A percentile compares a stretch with the other conserved stretches of the same genome.
Conservation (phyloP, 1,284 basidiomycete genomes). For the Cutaneotrichosporon curvatum region DNA sequence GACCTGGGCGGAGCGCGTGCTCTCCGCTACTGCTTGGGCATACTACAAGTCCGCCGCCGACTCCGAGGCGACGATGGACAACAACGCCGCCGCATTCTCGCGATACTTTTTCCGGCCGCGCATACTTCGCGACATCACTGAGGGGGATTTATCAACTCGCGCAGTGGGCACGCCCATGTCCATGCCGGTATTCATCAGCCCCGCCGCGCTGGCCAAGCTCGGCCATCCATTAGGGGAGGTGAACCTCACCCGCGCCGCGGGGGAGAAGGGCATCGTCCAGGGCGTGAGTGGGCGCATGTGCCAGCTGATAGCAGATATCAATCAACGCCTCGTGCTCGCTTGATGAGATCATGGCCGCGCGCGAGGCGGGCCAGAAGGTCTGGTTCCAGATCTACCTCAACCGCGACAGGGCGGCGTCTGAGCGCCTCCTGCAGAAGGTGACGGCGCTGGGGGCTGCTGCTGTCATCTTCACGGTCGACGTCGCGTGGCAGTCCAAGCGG, state of each 20-base stretch:
- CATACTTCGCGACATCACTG: slow-evolving; percentile 31
- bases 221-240: slow-evolving; percentile 83
- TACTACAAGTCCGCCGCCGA: slow-evolving; percentile 53
- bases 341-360: slow-evolving; percentile 48
- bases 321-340: slow-evolving; percentile 73
- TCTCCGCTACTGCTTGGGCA: slow-evolving; percentile 51
- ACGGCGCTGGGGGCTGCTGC: slow-evolving; percentile 52
- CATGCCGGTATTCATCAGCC: slow-evolving; percentile 76
- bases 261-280: slow-evolving; percentile 68
- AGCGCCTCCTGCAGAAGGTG: slow-evolving; percentile 54
- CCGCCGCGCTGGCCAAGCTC: slow-evolving; percentile 77
- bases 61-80: slow-evolving; percentile 48
- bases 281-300: slow-evolving; percentile 54
- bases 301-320: slow-evolving; percentile 54
- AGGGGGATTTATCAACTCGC: slow-evolving; percentile 41
- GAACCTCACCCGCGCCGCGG: slow-evolving; percentile 71
- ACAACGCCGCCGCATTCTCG: slow-evolving; percentile 50
- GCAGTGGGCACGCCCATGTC: slow-evolving; percentile 66
- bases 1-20: slow-evolving; percentile 45
- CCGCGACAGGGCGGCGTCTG: slow-evolving; percentile 60
- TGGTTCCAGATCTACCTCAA: slow-evolving; percentile 86
- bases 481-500: slow-evolving; percentile 75
- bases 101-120: slow-evolving; percentile 54
- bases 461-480: slow-evolving; percentile 89
- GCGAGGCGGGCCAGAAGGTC: slow-evolving; percentile 57